Base-by-base conservation (phyloP, 805 yeast genomes). In the Barnettozyma sp. region DNA sequence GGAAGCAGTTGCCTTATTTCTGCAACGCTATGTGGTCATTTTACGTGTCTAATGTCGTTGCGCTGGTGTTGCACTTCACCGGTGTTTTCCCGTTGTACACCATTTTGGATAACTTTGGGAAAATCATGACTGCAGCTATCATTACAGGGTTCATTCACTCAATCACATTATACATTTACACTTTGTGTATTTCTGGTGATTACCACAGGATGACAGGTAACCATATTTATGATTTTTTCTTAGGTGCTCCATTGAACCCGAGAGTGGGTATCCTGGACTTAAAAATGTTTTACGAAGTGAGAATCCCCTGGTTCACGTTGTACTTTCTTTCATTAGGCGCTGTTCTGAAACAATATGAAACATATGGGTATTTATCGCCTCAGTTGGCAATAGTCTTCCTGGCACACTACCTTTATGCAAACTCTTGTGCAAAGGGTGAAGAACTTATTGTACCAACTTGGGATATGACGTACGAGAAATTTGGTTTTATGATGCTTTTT, bases 401-500 rank as follows among this genome's bases (percentile, higher is more conserved):
- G 41, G 97, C 95, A 11, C 94, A 90, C 59, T 92, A 94, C 83
- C 66, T 87, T 33, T 92, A 92, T 56, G 95, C 95, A 42, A 90
- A 92, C 55, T 96, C 97, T 3, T 90, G 97, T 62, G 80, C 95
- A 38, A 92, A 92, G 63, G 98, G 97, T 50, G 98, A 92, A 64
- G 97, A 92, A 59, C 68, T 90, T 51, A 92, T 92, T 58, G 95
- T 88, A 43, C 95, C 97, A 50, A 83, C 95, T 14, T 92, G 98
- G 97, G 98, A 92, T 61, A 90, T 92, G 97, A 96, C 95, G 22
- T 92, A 92, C 62, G 98, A 92, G 62, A 92, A 92, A 65, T 92
- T 92, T 54, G 98, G 98, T n/a, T 92, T 92, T 70, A 88, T 92
- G 97, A 74, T 92, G 47, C 76, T 88, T 50, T 92, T 92, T 71